phyloP scores from a whole-genome alignment of 1,284 basidiomycete species.

The Ganoderma lingzhi region DNA sequence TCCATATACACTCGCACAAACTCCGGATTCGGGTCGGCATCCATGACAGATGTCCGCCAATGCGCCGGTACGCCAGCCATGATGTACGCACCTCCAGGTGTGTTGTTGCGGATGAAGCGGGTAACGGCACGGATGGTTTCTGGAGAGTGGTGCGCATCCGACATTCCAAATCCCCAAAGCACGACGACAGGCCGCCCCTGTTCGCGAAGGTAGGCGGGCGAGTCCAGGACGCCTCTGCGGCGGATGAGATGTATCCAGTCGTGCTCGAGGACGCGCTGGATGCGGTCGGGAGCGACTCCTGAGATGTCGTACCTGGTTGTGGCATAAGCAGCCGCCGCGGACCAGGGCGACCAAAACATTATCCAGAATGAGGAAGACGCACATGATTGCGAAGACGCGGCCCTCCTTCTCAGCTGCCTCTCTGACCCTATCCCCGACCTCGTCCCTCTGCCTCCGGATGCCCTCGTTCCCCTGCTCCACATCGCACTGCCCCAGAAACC shows the following conservation, averaged over 20 bases:
- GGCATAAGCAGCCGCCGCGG: background rate
- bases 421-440: slow-evolving; percentile 71
- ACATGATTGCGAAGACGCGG: slow-evolving; percentile 83
- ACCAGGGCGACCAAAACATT: background rate
- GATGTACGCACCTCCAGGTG: slow-evolving; percentile 77
- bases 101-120: slow-evolving; percentile 60
- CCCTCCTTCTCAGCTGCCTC: slow-evolving; percentile 80
- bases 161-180: slow-evolving; percentile 78
- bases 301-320: slow-evolving; percentile 76
- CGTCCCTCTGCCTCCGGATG: slow-evolving; percentile 68
- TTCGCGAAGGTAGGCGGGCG: slow-evolving; percentile 75
- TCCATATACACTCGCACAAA: slow-evolving; percentile 73
- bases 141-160: slow-evolving; percentile 68
- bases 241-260: slow-evolving; percentile 77
- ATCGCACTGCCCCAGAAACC: slow-evolving; percentile 74
- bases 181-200: slow-evolving; percentile 71
- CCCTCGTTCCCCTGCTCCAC: slow-evolving; percentile 57
- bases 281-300: slow-evolving; percentile 66
- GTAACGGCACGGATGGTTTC: slow-evolving; percentile 61
- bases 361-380: slow-evolving; percentile 35
- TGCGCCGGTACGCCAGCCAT: slow-evolving; percentile 72
- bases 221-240: slow-evolving; percentile 67
- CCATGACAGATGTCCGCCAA: slow-evolving; percentile 72
- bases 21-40: slow-evolving; percentile 70
- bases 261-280: slow-evolving; percentile 63